Evolutionary conservation across 2,329 filamentous ascomycete genomes (phyloP).

Genomic region (Neocucurbitaria cava): DNA sequence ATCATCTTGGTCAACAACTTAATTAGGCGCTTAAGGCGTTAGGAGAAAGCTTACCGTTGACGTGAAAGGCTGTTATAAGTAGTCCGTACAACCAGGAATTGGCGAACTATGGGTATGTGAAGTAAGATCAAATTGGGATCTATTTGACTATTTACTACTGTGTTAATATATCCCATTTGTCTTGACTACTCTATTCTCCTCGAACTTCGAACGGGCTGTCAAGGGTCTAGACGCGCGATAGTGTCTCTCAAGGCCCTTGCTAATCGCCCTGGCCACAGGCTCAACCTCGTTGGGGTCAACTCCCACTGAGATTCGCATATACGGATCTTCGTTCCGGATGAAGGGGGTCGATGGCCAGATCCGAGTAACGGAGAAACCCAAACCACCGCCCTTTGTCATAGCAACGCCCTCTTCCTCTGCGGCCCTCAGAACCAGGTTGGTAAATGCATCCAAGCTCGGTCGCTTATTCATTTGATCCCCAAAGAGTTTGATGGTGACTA

Average conservation of each 20-base stretch:
- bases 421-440: neutral
- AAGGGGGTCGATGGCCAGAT: constrained; percentile 3
- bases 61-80: too few relatives aligned
- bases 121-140: too few relatives aligned
- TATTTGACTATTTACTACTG: too few relatives aligned
- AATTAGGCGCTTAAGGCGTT: too few relatives aligned
- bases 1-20: too few relatives aligned
- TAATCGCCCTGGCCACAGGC: constrained; percentile 1
- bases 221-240: neutral
- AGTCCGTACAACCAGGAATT: too few relatives aligned
- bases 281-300: constrained; percentile 3
- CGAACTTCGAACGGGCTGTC: neutral
- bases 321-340: constrained; percentile 3
- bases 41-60: too few relatives aligned
- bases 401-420: constrained; percentile 1
- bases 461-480: constrained; percentile 6
- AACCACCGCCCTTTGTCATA: constrained; percentile 7
- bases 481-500: constrained; percentile 2
- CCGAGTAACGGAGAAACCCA: constrained; percentile 6
- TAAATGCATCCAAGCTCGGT: constrained; percentile 4
- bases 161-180: too few relatives aligned
- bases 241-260: constrained; percentile 1
- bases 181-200: too few relatives aligned
- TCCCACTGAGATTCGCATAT: constrained; percentile 6
- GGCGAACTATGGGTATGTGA: too few relatives aligned